Base-by-base conservation (phyloP, 768 basidiomycete genomes). In the Suillus weaverae region DNA sequence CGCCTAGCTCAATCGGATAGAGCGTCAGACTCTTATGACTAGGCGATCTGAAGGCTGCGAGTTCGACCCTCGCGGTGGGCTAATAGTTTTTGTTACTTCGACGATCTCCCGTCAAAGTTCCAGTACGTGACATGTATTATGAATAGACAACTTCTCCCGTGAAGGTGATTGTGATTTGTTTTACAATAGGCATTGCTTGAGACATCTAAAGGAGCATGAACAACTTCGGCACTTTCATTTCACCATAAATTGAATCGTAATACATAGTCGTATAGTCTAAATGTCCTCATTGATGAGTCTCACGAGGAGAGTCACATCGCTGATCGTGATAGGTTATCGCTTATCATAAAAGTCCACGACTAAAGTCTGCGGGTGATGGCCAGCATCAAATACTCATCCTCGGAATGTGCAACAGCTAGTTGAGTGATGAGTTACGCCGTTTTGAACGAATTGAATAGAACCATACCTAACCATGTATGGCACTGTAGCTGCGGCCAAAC, bases 341-440 rank as follows among this genome's bases (percentile, higher is more conserved):
- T 30, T 41, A 59, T 41, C 57, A 30, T 59, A 30, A 59, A 41
- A 41, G 30, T 59, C 26, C 38, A 39, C 8, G 18, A 33, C 32
- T 20, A 5, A 53, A 33, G 32, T 33, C 18, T 38, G 39, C 18
- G 18, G n/a, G 32, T 11, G 67, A 73, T 76, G 73, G 18, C 72
- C 65, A 67, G 71, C 76, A 78, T 69, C 65, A 62, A 41, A 46
- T 61, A 44, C 57, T 79, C 71, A 90, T 78, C 90, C 89, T 67
- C 90, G 86, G 78, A 82, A 93, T 62, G 92, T 93, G 77, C 90
- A 92, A 71, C 90, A 93, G 69, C 91, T 93, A 67, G n/a, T 35
- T 46, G 33, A 67, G 6, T 22, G n/a, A 36, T 57, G 43, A 26
- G 13, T 39, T 3, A 32, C 63, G 33, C 64, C 60, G 48, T 51